Conservation (phyloP, 2,329 filamentous ascomycete species). For the Exophiala calicioides region DNA sequence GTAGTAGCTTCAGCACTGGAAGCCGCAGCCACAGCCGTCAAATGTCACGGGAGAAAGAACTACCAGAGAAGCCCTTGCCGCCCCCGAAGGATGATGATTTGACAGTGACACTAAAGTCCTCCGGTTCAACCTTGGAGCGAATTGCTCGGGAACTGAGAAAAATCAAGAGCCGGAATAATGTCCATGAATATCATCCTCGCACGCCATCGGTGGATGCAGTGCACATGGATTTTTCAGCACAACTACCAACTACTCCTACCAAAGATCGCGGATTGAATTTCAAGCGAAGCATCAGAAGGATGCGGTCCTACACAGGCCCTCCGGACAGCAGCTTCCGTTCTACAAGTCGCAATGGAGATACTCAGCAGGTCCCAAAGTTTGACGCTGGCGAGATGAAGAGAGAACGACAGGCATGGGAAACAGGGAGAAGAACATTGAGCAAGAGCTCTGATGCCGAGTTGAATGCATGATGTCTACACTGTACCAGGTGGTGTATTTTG, state of each 20-base stretch:
- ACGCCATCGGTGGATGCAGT: constrained; percentile 18
- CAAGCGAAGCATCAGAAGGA: constrained; percentile 37
- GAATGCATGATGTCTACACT: constrained; percentile 15
- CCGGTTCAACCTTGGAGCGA: constrained; percentile 56
- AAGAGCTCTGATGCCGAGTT: constrained; percentile 13
- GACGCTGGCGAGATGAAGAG: constrained; percentile 53
- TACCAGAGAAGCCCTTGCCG: constrained; percentile 45
- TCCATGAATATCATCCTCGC: constrained; percentile 36
- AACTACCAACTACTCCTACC: constrained; percentile 21
- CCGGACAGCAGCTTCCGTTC: constrained; percentile 36
- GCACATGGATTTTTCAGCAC: constrained; percentile 14
- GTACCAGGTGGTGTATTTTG: constrained; percentile 18
- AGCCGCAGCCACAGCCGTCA: constrained; percentile 27
- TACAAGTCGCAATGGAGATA: constrained; percentile 33
- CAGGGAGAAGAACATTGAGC: constrained; percentile 35
- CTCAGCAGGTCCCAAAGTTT: constrained; percentile 40
- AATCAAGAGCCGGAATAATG: constrained; percentile 57
- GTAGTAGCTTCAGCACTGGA: constrained; percentile 33
- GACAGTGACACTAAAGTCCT: constrained; percentile 30
- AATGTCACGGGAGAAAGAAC: constrained; percentile 30
- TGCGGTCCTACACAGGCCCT: constrained; percentile 37
- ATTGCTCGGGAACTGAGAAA: constrained; percentile 61
- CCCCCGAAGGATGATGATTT: constrained; percentile 34
- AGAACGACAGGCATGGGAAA: constrained; percentile 51
- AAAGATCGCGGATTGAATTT: constrained; percentile 32